Conservation (phyloP, 495 filamentous ascomycete species). For the Xylaria bambusicola region DNA sequence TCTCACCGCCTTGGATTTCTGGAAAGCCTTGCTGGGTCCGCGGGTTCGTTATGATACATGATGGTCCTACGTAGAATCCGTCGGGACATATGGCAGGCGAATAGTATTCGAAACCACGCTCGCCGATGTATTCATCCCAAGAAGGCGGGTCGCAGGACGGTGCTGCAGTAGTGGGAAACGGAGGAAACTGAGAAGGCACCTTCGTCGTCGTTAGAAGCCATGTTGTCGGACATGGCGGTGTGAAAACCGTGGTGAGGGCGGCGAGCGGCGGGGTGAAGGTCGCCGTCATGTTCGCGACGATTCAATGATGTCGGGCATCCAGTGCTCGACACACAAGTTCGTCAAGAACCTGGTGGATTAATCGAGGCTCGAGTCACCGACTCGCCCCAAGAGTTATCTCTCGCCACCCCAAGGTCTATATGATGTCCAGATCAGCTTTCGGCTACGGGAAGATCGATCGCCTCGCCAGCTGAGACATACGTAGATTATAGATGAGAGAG, state of each 20-base stretch:
- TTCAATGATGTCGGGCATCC: slow-evolving; percentile 3
- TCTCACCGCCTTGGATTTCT: slow-evolving; percentile 36
- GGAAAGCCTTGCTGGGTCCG: slow-evolving; percentile 40
- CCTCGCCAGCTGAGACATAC: slow-evolving; percentile 10
- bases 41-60: slow-evolving; percentile 32
- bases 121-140: slow-evolving; percentile 34
- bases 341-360: neutral
- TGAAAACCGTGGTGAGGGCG: slow-evolving; percentile 45
- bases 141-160: slow-evolving; percentile 39
- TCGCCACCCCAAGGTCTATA: neutral
- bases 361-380: neutral
- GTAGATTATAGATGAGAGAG: neutral
- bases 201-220: slow-evolving; percentile 43
- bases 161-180: slow-evolving; percentile 38
- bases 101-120: slow-evolving; percentile 42
- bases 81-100: slow-evolving; percentile 46
- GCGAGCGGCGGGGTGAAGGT: slow-evolving; percentile 25
- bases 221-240: slow-evolving; percentile 39
- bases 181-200: slow-evolving; percentile 42
- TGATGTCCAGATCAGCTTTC: slow-evolving; percentile 5
- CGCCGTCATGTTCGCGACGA: slow-evolving; percentile 6
- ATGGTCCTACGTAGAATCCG: slow-evolving; percentile 38
- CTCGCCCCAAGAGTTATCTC: neutral
- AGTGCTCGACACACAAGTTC: slow-evolving; percentile 3
- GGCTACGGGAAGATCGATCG: slow-evolving; percentile 8